These are phyloP conservation scores for Eustoma russellianum DNA, from an alignment of 257 asterid species.

Conservation along the genomic window DNA sequence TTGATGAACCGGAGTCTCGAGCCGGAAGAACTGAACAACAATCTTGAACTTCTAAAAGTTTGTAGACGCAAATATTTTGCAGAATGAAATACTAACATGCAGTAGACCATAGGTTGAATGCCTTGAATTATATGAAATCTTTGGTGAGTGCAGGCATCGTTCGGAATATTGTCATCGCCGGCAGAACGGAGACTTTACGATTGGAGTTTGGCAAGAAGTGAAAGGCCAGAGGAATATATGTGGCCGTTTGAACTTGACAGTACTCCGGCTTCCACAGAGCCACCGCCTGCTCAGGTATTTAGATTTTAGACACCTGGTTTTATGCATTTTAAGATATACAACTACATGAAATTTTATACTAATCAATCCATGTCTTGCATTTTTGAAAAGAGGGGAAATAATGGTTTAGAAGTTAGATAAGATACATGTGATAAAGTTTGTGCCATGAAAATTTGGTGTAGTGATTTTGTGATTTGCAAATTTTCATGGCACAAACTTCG, in stretches of 20 bases:
- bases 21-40: constrained; percentile 43
- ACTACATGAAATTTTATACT: too few relatives aligned
- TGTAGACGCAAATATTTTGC: neutral
- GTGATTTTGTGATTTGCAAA: too few relatives aligned
- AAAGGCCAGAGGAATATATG: constrained; percentile 34
- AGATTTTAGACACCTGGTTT: neutral
- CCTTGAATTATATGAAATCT: too few relatives aligned
- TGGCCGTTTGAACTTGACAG: constrained; percentile 79
- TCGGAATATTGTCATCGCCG: constrained; percentile 42
- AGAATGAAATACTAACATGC: neutral
- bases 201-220: constrained; percentile 72
- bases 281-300: constrained; percentile 63
- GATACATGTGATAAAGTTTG: too few relatives aligned
- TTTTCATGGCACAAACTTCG: too few relatives aligned
- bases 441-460: too few relatives aligned
- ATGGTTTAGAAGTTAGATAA: too few relatives aligned
- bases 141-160: constrained; percentile 36
- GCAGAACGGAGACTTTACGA: constrained; percentile 73
- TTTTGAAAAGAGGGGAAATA: too few relatives aligned
- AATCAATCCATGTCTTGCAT: too few relatives aligned
- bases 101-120: too few relatives aligned
- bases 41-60: constrained; percentile 51
- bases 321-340: too few relatives aligned
- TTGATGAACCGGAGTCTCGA: constrained; percentile 31
- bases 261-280: constrained; percentile 30